Percentiles rank a stretch among this genome's conserved stretches.
phyloP scores from a whole-genome alignment of 2,329 filamentous ascomycete species.

The Colletotrichum sp. region DNA sequence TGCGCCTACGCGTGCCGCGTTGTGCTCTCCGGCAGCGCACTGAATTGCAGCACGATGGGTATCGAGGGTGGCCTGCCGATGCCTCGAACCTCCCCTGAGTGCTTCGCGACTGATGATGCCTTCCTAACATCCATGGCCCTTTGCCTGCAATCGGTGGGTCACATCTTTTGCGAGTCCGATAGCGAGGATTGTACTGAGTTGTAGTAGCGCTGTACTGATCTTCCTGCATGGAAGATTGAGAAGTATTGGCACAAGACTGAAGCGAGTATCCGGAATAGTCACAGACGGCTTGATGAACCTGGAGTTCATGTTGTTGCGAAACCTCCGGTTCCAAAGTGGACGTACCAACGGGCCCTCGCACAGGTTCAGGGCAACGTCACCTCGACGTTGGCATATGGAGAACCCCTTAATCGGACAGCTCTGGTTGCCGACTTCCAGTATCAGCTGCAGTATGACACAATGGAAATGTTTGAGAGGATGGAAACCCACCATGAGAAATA shows the following conservation, averaged over 20 bases:
- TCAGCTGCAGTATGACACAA: conserved; percentile 53
- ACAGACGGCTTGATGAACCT: neutral
- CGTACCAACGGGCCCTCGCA: neutral
- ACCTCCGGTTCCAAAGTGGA: neutral
- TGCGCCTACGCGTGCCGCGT: conserved; percentile 39
- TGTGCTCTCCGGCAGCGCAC: conserved; percentile 28
- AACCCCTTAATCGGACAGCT: conserved; percentile 34
- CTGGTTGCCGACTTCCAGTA: conserved; percentile 32
- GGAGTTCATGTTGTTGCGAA: neutral
- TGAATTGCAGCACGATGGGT: conserved; percentile 26
- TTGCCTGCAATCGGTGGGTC: conserved; percentile 37
- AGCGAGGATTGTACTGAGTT: conserved; percentile 12
- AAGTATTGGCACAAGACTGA: conserved; percentile 16
- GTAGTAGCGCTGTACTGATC: conserved; percentile 31
- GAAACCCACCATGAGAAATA: conserved; percentile 30
- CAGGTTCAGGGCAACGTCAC: neutral
- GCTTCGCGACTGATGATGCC: conserved; percentile 30
- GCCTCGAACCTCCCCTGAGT: conserved; percentile 24
- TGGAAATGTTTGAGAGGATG: conserved; percentile 57
- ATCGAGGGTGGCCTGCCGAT: conserved; percentile 19
- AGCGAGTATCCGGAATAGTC: neutral
- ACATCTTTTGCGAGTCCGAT: neutral
- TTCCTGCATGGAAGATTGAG: conserved; percentile 32
- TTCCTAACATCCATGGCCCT: conserved; percentile 37
- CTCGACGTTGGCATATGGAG: neutral